phyloP scores from a whole-genome alignment of 2,329 filamentous ascomycete genomes.

The Pyricularia grisea region DNA sequence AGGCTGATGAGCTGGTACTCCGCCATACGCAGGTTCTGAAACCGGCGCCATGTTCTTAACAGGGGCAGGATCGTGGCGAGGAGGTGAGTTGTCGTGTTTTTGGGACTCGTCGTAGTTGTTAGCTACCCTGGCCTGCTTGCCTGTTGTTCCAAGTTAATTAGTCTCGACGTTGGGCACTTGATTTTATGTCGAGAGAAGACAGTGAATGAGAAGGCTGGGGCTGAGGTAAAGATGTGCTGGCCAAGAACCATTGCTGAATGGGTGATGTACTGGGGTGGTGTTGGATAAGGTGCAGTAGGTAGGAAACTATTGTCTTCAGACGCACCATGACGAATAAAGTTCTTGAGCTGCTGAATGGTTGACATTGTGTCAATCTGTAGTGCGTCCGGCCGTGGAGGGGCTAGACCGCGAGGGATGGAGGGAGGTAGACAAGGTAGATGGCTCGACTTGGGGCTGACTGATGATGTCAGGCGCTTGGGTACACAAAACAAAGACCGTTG shows the following conservation, averaged over 20 bases:
- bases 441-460: not conserved
- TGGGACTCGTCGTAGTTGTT: slow-evolving; percentile 40
- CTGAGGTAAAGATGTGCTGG: slow-evolving; percentile 19
- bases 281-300: not conserved
- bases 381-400: not conserved
- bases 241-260: not conserved
- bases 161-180: not conserved
- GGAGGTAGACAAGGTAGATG: not conserved
- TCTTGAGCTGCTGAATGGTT: slow-evolving; percentile 91
- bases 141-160: slow-evolving; percentile 23
- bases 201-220: slow-evolving; percentile 4
- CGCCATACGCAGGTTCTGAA: slow-evolving; percentile 32
- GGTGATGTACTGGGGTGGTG: not conserved
- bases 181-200: not conserved
- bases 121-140: slow-evolving; percentile 78
- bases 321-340: slow-evolving; percentile 88
- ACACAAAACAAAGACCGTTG: not conserved
- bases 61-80: slow-evolving; percentile 37
- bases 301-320: not conserved
- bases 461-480: not conserved
- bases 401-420: not conserved
- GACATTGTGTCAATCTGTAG: slow-evolving; percentile 36
- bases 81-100: slow-evolving; percentile 40
- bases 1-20: slow-evolving; percentile 32
- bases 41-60: slow-evolving; percentile 41